Evolutionary conservation across 1,139 yeast species (phyloP).

Genomic region (Fermentozyma sake): DNA sequence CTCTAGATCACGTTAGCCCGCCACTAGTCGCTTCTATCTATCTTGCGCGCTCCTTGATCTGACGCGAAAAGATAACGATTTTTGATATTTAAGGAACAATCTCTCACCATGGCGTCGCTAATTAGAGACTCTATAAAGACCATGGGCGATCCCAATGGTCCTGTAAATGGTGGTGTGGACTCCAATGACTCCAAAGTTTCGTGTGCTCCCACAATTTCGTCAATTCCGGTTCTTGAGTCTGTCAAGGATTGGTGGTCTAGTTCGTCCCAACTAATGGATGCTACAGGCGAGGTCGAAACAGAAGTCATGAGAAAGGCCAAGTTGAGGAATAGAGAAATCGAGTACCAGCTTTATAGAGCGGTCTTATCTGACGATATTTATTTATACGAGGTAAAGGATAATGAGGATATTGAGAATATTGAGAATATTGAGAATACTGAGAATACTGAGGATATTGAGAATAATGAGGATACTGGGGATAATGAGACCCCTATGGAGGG

Average conservation of each 20-base stretch:
- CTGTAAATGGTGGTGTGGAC: not conserved
- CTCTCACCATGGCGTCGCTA: constrained; percentile 8
- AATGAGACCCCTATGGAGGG: no score
- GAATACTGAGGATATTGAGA: no score
- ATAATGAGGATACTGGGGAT: no score
- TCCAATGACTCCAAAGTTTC: no score
- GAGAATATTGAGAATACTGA: no score
- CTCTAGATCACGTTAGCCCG: no score
- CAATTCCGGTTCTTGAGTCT: constrained; percentile 27
- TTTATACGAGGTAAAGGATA: constrained; percentile 7
- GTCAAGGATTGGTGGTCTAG: constrained; percentile 40
- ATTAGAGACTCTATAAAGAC: constrained; percentile 10
- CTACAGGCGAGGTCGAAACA: constrained; percentile 12
- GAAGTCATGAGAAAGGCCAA: constrained; percentile 16
- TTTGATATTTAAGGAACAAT: not conserved
- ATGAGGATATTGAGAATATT: no score
- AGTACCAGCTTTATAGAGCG: constrained; percentile 32
- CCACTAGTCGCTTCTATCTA: no score
- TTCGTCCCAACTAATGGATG: constrained; percentile 21
- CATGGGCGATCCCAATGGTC: constrained; percentile 10
- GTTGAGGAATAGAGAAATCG: constrained; percentile 24
- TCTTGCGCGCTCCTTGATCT: no score
- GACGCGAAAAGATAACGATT: not conserved
- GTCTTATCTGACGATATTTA: constrained; percentile 29
- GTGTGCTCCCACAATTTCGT: constrained; percentile 7